Conservation (phyloP, 2,329 filamentous ascomycete species). For the Xylariaceae sp. region DNA sequence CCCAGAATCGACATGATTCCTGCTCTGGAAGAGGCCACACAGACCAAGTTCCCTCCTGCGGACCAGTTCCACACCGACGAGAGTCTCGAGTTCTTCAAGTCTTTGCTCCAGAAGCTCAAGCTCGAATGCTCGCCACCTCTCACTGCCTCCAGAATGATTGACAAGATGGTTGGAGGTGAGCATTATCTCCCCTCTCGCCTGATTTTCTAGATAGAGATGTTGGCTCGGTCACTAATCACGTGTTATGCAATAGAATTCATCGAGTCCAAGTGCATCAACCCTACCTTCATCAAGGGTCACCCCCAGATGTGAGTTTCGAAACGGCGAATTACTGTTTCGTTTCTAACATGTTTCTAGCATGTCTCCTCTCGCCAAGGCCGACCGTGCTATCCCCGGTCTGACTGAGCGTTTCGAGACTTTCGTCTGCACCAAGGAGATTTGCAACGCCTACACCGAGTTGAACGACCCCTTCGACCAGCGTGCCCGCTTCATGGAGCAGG, state of each 20-base stretch:
- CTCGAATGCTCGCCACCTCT: conserved; percentile 85
- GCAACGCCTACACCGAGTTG: conserved; percentile 88
- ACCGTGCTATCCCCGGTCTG: conserved; percentile 73
- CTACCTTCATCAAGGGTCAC: conserved; percentile 86
- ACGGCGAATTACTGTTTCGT: background rate
- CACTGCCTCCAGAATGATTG: conserved; percentile 93
- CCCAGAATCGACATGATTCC: conserved; percentile 92
- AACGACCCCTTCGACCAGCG: conserved; percentile 96
- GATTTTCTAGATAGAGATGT: background rate
- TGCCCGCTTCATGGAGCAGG: conserved; percentile 89
- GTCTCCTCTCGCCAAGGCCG: conserved; percentile 94
- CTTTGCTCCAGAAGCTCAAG: conserved; percentile 59
- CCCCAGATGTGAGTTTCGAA: conserved; percentile 36
- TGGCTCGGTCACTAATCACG: background rate
- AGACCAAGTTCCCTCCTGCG: conserved; percentile 88
- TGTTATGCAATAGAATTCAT: conserved; percentile 62
- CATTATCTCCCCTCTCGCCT: background rate
- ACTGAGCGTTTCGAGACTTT: conserved; percentile 98
- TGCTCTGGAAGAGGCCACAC: conserved; percentile 79
- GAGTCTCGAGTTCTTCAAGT: conserved; percentile 81
- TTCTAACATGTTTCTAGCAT: conserved; percentile 41
- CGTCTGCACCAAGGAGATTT: conserved; percentile 94
- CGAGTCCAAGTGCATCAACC: conserved; percentile 72
- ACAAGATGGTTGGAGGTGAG: conserved; percentile 69
- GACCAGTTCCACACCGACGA: conserved; percentile 86